phyloP scores from a whole-genome alignment of 2,329 filamentous ascomycete species.

The Ophiocordyceps australis region DNA sequence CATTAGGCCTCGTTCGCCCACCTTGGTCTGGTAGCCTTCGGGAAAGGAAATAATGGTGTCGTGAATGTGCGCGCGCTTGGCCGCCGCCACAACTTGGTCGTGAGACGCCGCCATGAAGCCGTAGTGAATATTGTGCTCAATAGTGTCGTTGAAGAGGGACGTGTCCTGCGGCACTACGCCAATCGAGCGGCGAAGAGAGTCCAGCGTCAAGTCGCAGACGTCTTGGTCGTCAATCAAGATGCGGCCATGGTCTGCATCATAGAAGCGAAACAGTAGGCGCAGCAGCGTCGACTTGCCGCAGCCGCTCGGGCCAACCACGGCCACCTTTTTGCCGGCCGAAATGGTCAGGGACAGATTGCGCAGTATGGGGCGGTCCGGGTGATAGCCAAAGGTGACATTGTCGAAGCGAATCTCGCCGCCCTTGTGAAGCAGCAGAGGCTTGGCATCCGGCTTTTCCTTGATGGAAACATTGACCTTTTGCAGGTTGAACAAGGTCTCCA shows the following conservation, averaged over 20 bases:
- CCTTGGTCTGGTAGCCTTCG: slow-evolving; percentile 78
- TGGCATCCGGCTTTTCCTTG: slow-evolving; percentile 57
- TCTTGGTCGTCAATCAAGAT: slow-evolving; percentile 92
- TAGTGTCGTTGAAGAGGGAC: slow-evolving; percentile 89
- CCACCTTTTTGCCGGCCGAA: slow-evolving; percentile 88
- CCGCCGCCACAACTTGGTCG: slow-evolving; percentile 59
- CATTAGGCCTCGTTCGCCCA: slow-evolving; percentile 91
- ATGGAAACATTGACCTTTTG: slow-evolving; percentile 91
- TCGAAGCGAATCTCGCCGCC: slow-evolving; percentile 89
- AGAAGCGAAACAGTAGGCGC: slow-evolving; percentile 81
- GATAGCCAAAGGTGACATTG: slow-evolving; percentile 88
- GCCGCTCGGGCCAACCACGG: slow-evolving; percentile 84
- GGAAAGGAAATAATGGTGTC: slow-evolving; percentile 65
- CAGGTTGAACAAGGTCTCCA: slow-evolving; percentile 95
- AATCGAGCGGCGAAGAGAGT: slow-evolving; percentile 69
- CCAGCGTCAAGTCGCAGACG: slow-evolving; percentile 63
- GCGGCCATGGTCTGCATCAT: slow-evolving; percentile 69
- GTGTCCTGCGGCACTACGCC: slow-evolving; percentile 96
- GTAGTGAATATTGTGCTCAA: slow-evolving; percentile 91
- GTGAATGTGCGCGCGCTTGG: slow-evolving; percentile 69
- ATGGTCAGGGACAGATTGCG: slow-evolving; percentile 75
- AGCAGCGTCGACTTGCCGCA: slow-evolving; percentile 94
- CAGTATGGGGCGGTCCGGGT: slow-evolving; percentile 70
- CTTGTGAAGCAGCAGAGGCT: slow-evolving; percentile 49
- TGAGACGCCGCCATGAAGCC: slow-evolving; percentile 61